phyloP scores from a whole-genome alignment of 768 basidiomycete species.

The Leccinum olivaceopallidum region DNA sequence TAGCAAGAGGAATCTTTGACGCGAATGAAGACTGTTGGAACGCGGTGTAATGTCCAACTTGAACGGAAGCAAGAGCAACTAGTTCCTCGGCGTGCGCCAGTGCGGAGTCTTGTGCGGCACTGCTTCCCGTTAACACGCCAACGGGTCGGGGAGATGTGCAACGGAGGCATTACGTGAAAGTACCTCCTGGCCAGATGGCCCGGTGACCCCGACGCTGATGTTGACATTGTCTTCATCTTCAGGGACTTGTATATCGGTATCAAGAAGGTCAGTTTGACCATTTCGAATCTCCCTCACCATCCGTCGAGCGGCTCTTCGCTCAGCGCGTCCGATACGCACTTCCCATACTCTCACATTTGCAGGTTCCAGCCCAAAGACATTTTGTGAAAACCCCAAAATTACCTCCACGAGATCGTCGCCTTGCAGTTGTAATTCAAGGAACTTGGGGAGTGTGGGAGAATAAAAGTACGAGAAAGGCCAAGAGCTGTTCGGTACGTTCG shows the following conservation, averaged over 20 bases:
- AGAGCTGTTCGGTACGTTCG: slow-evolving; percentile 90
- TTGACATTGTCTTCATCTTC: slow-evolving; percentile 59
- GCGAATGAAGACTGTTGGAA: slow-evolving; percentile 89
- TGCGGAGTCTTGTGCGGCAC: slow-evolving; percentile 33
- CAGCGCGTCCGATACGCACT: slow-evolving; percentile 86
- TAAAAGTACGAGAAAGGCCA: slow-evolving; percentile 89
- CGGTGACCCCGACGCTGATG: slow-evolving; percentile 63
- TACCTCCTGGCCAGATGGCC: slow-evolving; percentile 42
- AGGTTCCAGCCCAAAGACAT: slow-evolving; percentile 89
- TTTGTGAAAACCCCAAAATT: slow-evolving; percentile 85
- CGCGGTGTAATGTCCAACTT: slow-evolving; percentile 84
- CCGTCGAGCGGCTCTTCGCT: slow-evolving; percentile 80
- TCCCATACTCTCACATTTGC: slow-evolving; percentile 96
- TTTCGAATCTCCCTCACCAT: slow-evolving; percentile 67
- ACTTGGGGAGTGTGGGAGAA: slow-evolving; percentile 89
- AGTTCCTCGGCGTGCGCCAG: slow-evolving; percentile 64
- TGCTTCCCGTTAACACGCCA: slow-evolving; percentile 32
- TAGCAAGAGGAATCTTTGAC: slow-evolving; percentile 84
- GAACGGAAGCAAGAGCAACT: slow-evolving; percentile 62
- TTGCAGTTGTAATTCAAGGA: slow-evolving; percentile 84
- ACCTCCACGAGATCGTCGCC: slow-evolving; percentile 93
- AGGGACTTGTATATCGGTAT: slow-evolving; percentile 43
- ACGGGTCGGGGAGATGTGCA: slow-evolving; percentile 27
- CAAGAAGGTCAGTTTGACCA: slow-evolving; percentile 45
- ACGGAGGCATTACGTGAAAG: slow-evolving; percentile 30